A percentile compares a stretch with the other conserved stretches of the same genome.
phyloP scores from a whole-genome alignment of 805 yeast species.

The Schwanniomyces occidentalis region DNA sequence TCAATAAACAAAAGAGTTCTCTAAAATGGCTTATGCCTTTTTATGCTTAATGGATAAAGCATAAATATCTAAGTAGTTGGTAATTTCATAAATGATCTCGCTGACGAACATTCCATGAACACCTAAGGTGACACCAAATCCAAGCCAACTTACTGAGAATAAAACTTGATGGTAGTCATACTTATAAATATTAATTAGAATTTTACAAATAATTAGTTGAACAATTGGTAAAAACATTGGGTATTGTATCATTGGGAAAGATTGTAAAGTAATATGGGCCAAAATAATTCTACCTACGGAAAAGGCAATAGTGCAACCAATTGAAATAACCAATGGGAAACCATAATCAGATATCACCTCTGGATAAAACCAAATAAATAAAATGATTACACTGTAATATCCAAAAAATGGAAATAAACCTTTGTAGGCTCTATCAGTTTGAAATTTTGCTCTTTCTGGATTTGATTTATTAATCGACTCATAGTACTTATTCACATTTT shows the following conservation, averaged over 20 bases:
- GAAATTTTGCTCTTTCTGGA: slow-evolving; percentile 24
- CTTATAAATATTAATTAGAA: slow-evolving; percentile 37
- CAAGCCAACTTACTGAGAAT: slow-evolving; percentile 58
- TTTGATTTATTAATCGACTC: slow-evolving; percentile 26
- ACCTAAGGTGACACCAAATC: slow-evolving; percentile 66
- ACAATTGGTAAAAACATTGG: slow-evolving; percentile 66
- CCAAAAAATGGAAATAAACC: slow-evolving; percentile 71
- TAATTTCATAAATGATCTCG: slow-evolving; percentile 78
- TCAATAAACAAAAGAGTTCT: no score
- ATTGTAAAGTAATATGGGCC: slow-evolving; percentile 79
- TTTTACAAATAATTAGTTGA: slow-evolving; percentile 41
- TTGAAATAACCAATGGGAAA: slow-evolving; percentile 62
- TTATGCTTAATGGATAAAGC: slow-evolving; percentile 84
- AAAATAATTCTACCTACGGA: slow-evolving; percentile 88
- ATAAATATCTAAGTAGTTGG: slow-evolving; percentile 78
- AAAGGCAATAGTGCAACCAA: slow-evolving; percentile 78
- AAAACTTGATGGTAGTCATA: slow-evolving; percentile 45
- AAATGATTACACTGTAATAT: slow-evolving; percentile 49
- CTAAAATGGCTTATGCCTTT: slow-evolving; percentile 36
- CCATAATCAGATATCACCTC: slow-evolving; percentile 45
- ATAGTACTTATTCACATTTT: slow-evolving; percentile 55
- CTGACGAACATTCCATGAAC: slow-evolving; percentile 71
- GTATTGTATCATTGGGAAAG: slow-evolving; percentile 70
- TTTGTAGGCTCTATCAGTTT: slow-evolving; percentile 42
- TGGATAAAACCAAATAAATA: slow-evolving; percentile 53